Evolutionary conservation across 257 asterid species (phyloP).

Genomic region (Rhazya stricta): DNA sequence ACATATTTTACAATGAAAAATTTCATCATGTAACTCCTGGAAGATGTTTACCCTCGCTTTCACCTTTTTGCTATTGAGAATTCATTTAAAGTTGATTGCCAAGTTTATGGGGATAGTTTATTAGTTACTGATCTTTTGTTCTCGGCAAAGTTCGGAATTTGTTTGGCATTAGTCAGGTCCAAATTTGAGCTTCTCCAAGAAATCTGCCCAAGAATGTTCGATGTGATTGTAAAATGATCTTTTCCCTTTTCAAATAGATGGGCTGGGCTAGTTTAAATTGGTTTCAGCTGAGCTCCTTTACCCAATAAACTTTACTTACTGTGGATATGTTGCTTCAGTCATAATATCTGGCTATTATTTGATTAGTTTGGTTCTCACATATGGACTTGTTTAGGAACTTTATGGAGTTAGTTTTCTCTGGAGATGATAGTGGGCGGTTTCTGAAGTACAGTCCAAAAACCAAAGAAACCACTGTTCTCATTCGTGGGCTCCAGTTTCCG

Average conservation of each 20-base stretch:
- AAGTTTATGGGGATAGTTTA: neutral
- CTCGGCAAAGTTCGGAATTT: neutral
- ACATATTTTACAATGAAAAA: neutral
- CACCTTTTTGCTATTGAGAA: neutral
- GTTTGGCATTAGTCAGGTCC: neutral
- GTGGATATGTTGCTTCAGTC: neutral
- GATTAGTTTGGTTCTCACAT: neutral
- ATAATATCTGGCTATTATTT: neutral
- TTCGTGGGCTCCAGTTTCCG: conserved; percentile 70
- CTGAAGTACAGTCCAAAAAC: conserved; percentile 65
- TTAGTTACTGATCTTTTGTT: neutral
- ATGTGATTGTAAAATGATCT: neutral
- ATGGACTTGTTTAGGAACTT: conserved; percentile 54
- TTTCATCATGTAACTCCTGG: neutral
- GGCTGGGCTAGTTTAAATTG: neutral
- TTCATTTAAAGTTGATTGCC: neutral
- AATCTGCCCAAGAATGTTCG: neutral
- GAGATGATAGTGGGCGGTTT: conserved; percentile 80
- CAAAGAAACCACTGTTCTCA: conserved; percentile 65
- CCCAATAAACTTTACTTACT: neutral
- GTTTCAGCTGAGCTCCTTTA: neutral
- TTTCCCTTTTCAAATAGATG: neutral
- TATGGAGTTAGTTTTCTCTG: conserved; percentile 66
- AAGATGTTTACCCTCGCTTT: neutral
- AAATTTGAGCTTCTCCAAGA: neutral